Conservation (phyloP, 208 protist species). For the Herpetomonas muscarum region DNA sequence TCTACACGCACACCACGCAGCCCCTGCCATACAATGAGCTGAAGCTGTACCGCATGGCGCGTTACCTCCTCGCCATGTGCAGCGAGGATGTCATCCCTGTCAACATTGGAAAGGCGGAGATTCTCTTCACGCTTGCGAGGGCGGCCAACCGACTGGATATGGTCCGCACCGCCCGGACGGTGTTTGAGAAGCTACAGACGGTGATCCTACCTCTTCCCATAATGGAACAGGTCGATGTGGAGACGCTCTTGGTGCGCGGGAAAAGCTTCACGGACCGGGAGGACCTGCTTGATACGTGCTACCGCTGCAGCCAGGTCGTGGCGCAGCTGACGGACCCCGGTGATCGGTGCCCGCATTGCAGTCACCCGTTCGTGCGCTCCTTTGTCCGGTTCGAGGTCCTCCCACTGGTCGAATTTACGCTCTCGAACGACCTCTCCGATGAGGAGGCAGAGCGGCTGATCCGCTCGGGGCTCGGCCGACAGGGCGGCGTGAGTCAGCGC, state of each 20-base stretch:
- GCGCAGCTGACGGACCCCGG: slow-evolving; percentile 76
- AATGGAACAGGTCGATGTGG: slow-evolving; percentile 89
- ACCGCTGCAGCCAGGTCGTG: slow-evolving; percentile 87
- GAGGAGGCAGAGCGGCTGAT: slow-evolving; percentile 87
- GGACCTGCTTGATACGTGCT: slow-evolving; percentile 90
- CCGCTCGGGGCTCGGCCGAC: slow-evolving; percentile 45
- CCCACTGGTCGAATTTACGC: slow-evolving; percentile 93
- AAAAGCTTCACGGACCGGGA: slow-evolving; percentile 86
- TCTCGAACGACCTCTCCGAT: slow-evolving; percentile 82
- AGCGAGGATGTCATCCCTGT: slow-evolving; percentile 63
- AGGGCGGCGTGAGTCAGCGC: slow-evolving; percentile 1
- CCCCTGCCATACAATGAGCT: slow-evolving; percentile 86
- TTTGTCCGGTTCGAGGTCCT: slow-evolving; percentile 90
- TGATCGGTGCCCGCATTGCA: slow-evolving; percentile 88
- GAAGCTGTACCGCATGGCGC: slow-evolving; percentile 83
- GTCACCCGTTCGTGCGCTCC: slow-evolving; percentile 92
- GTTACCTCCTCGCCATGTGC: slow-evolving; percentile 76
- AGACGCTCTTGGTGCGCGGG: slow-evolving; percentile 83
- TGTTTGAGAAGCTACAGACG: slow-evolving; percentile 86
- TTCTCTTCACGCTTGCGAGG: slow-evolving; percentile 86
- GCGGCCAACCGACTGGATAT: slow-evolving; percentile 82
- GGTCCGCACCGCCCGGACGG: slow-evolving; percentile 83
- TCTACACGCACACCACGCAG: slow-evolving; percentile 86
- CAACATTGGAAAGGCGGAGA: slow-evolving; percentile 85
- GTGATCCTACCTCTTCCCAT: slow-evolving; percentile 80